These are phyloP conservation scores for Claviceps pazoutovae DNA, from an alignment of 2,329 filamentous ascomycete genomes.

Conservation along the genomic window DNA sequence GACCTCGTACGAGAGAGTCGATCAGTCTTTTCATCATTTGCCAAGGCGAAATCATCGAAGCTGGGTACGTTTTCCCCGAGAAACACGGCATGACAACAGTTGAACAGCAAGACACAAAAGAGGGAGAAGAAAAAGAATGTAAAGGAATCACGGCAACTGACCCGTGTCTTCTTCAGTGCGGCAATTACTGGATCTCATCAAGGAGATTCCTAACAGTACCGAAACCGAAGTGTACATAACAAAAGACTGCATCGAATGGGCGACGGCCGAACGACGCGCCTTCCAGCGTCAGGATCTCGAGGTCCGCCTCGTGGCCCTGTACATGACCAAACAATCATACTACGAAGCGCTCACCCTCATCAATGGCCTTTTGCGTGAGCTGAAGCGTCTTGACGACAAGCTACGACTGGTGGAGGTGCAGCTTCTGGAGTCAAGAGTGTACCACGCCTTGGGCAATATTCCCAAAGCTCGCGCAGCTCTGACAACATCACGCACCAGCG, in stretches of 20 bases:
- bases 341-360: conserved; percentile 95
- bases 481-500: conserved; percentile 85
- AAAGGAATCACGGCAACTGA: background rate
- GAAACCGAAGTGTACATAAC: conserved; percentile 91
- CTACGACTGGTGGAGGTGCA: conserved; percentile 95
- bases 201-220: conserved; percentile 82
- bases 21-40: conserved; percentile 85
- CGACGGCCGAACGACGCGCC: conserved; percentile 79
- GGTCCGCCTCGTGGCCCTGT: conserved; percentile 80
- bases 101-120: background rate
- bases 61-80: conserved; percentile 52
- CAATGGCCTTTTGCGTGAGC: conserved; percentile 87
- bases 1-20: conserved; percentile 82
- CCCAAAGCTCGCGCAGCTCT: conserved; percentile 89
- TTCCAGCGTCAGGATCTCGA: conserved; percentile 98
- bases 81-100: too few relatives aligned
- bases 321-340: conserved; percentile 96
- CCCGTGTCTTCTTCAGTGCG: conserved; percentile 48
- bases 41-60: conserved; percentile 97
- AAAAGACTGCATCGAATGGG: conserved; percentile 99
- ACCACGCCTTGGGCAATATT: conserved; percentile 93
- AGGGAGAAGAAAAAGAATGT: background rate
- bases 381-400: conserved; percentile 97
- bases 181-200: conserved; percentile 90
- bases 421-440: conserved; percentile 89